phyloP scores from a whole-genome alignment of 192 early-diverging fungal species.

The Oehlia diaphana region DNA sequence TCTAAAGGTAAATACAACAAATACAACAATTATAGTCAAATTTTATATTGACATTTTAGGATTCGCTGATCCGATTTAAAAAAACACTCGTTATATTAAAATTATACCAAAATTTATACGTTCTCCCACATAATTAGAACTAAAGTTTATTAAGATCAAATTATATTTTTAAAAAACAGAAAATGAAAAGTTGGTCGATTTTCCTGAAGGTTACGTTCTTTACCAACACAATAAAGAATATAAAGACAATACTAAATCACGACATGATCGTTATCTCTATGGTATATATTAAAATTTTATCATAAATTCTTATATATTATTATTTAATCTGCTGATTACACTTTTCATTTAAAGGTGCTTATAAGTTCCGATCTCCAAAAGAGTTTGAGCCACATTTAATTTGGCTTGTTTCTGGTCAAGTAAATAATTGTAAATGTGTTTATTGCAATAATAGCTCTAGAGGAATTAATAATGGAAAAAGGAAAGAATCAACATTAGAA shows the following conservation, averaged over 20 bases:
- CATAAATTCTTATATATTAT: not conserved
- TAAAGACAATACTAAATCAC: not conserved
- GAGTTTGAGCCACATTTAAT: not conserved
- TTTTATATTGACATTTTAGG: too few relatives aligned
- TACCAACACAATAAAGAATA: not conserved
- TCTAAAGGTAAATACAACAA: not conserved
- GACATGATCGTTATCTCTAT: not conserved
- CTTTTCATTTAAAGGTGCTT: not conserved
- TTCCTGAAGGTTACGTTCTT: not conserved
- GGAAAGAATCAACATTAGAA: not conserved
- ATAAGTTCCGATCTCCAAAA: conserved; percentile 12
- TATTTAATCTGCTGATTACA: not conserved
- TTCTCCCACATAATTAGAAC: too few relatives aligned
- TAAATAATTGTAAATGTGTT: not conserved
- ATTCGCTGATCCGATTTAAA: too few relatives aligned
- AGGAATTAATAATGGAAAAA: not conserved
- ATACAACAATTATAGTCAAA: not conserved
- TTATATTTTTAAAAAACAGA: not conserved
- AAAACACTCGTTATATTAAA: too few relatives aligned
- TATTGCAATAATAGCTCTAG: not conserved
- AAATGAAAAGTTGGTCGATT: not conserved
- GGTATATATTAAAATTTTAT: not conserved
- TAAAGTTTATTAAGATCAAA: too few relatives aligned
- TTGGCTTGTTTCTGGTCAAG: not conserved
- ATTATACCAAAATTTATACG: too few relatives aligned